A percentile compares a stretch with the other conserved stretches of the same genome.
Evolutionary conservation across 139 green algal genomes (phyloP).

Genomic region (Chlamydomonas schloesseri): DNA sequence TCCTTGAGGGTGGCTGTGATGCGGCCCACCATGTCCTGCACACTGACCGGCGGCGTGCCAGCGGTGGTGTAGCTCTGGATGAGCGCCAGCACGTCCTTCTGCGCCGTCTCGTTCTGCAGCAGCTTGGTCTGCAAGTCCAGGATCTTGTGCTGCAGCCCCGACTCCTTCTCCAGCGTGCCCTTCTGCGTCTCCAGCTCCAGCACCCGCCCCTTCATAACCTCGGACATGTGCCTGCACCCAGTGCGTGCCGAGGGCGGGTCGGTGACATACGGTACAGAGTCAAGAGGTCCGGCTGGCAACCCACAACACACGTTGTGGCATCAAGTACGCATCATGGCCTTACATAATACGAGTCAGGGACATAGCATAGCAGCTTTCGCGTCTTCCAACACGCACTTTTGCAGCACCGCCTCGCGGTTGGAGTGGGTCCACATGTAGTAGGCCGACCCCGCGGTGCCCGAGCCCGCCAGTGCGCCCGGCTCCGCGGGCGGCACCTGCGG

Average conservation of each 20-base stretch:
- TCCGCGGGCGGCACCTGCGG: too few relatives aligned
- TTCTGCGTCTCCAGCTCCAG: slow-evolving; percentile 11
- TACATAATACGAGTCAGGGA: too few relatives aligned
- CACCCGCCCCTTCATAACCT: slow-evolving; percentile 7
- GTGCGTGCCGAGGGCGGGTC: too few relatives aligned
- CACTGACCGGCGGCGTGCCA: slow-evolving; percentile 1
- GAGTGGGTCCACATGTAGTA: slow-evolving; percentile 40
- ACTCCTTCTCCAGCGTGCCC: slow-evolving; percentile 7
- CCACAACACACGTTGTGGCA: too few relatives aligned
- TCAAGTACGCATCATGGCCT: too few relatives aligned
- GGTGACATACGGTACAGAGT: too few relatives aligned
- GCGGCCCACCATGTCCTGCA: slow-evolving; percentile 30
- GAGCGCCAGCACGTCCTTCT: slow-evolving; percentile 23
- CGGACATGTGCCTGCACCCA: slow-evolving; percentile 8
- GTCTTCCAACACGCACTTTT: too few relatives aligned
- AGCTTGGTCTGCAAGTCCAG: slow-evolving; percentile 5
- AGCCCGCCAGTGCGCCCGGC: too few relatives aligned
- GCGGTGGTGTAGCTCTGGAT: slow-evolving; percentile 18
- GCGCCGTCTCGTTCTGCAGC: slow-evolving; percentile 20
- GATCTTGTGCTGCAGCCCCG: not conserved
- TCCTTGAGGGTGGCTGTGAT: slow-evolving; percentile 24
- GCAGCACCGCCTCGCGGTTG: slow-evolving; percentile 25
- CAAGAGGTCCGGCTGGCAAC: too few relatives aligned
- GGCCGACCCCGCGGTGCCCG: not conserved
- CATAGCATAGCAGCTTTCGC: too few relatives aligned